phyloP scores from a whole-genome alignment of 2,329 filamentous ascomycete species.

The Leptodontidium sp. region DNA sequence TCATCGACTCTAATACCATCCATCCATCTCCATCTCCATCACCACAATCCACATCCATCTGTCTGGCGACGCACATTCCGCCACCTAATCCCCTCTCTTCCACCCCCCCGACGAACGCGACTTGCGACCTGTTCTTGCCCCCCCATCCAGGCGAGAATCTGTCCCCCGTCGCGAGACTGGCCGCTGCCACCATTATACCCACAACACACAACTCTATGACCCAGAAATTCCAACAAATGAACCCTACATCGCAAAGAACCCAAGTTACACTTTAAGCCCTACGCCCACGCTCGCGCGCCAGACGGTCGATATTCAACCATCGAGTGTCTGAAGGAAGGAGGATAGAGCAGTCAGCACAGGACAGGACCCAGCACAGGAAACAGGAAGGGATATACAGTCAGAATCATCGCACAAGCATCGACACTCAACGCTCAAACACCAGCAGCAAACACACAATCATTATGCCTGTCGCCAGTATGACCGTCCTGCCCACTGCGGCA shows the following conservation, averaged over 20 bases:
- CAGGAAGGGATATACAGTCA: constrained; percentile 10
- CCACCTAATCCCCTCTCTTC: constrained; percentile 30
- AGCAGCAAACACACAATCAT: constrained; percentile 42
- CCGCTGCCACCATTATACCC: constrained; percentile 50
- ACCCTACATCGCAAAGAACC: constrained; percentile 57
- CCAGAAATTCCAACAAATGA: constrained; percentile 61
- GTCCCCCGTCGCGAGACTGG: constrained; percentile 39
- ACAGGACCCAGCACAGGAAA: constrained; percentile 17
- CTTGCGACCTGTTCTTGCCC: constrained; percentile 35
- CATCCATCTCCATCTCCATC: constrained; percentile 28
- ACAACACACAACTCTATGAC: constrained; percentile 61
- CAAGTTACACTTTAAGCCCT: constrained; percentile 73
- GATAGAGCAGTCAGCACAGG: constrained; percentile 24
- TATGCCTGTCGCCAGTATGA: constrained; percentile 70
- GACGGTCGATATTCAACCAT: constrained; percentile 49
- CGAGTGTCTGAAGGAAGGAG: constrained; percentile 42
- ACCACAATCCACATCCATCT: constrained; percentile 33
- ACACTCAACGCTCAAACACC: constrained; percentile 27
- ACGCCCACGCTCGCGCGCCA: constrained; percentile 55
- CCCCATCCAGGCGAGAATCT: constrained; percentile 37
- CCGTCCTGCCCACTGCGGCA: constrained; percentile 68
- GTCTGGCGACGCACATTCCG: constrained; percentile 42
- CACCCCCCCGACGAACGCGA: constrained; percentile 36
- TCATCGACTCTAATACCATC: constrained; percentile 18
- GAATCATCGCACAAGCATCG: constrained; percentile 13